Evolutionary conservation across 768 basidiomycete genomes (phyloP).

Genomic region (Pulveroboletus sp.): DNA sequence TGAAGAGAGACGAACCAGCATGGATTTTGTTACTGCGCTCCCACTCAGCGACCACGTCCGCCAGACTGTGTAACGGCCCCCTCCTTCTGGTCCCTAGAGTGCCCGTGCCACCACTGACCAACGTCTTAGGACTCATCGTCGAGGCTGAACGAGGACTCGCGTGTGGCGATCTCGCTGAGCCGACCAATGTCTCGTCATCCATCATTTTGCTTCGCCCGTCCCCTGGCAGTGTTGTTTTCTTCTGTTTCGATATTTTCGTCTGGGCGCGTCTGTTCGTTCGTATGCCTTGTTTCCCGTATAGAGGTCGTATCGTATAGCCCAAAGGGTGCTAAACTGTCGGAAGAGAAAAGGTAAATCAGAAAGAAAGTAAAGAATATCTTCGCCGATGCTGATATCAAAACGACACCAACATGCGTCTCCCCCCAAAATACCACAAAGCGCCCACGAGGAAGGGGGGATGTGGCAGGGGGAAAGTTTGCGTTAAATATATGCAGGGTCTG

Average conservation of each 20-base stretch:
- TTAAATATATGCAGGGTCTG: slow-evolving; percentile 19
- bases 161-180: slow-evolving; percentile 16
- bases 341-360: neutral
- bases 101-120: slow-evolving; percentile 1
- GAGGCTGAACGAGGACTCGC: slow-evolving; percentile 20
- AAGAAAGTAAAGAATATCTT: neutral
- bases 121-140: slow-evolving; percentile 11
- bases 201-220: slow-evolving; percentile 3
- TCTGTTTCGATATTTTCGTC: neutral
- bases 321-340: neutral
- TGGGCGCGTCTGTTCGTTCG: neutral
- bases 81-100: slow-evolving; percentile 22
- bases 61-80: slow-evolving; percentile 36
- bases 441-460: slow-evolving; percentile 12
- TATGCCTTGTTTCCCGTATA: neutral
- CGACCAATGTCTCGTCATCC: slow-evolving; percentile 25
- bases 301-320: neutral
- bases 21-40: slow-evolving; percentile 33
- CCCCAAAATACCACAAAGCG: slow-evolving; percentile 1
- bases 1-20: slow-evolving; percentile 24
- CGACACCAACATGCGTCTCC: neutral
- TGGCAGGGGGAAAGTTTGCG: neutral
- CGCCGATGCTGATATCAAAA: slow-evolving; percentile 8
- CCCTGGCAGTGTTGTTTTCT: neutral
- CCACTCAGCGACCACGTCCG: slow-evolving; percentile 43